Percentiles rank a stretch among this genome's conserved stretches.
phyloP scores from a whole-genome alignment of 2,329 filamentous ascomycete genomes.

The Fusarium illudens region DNA sequence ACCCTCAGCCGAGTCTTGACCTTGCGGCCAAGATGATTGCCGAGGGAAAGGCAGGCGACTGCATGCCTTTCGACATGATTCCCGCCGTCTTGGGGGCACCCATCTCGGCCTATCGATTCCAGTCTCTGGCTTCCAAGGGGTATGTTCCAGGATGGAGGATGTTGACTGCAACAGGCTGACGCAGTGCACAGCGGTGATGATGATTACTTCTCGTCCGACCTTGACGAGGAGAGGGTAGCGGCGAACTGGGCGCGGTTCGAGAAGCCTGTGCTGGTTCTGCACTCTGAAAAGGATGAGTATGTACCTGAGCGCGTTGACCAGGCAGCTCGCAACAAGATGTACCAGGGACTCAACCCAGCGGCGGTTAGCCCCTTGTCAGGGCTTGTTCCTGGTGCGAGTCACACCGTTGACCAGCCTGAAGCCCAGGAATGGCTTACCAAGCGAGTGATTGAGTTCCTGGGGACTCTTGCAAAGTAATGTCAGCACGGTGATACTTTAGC shows the following conservation, averaged over 20 bases:
- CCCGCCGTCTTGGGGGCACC: slow-evolving; percentile 54
- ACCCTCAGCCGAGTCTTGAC: slow-evolving; percentile 56
- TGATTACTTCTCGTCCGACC: slow-evolving; percentile 86
- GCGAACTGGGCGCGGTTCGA: slow-evolving; percentile 72
- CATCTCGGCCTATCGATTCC: slow-evolving; percentile 62
- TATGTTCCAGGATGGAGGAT: slow-evolving; percentile 45
- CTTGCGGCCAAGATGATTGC: slow-evolving; percentile 64
- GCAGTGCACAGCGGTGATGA: slow-evolving; percentile 69
- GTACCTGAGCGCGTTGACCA: slow-evolving; percentile 68
- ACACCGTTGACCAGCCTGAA: slow-evolving; percentile 57
- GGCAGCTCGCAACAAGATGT: slow-evolving; percentile 63
- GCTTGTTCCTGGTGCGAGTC: slow-evolving; percentile 61
- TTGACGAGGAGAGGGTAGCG: slow-evolving; percentile 64
- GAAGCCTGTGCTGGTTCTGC: slow-evolving; percentile 69
- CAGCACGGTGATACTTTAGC: background rate
- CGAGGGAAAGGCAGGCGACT: slow-evolving; percentile 61
- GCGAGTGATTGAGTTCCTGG: slow-evolving; percentile 58
- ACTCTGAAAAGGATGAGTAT: slow-evolving; percentile 72
- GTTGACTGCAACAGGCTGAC: slow-evolving; percentile 8
- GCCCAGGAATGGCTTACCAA: slow-evolving; percentile 60
- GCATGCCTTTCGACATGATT: slow-evolving; percentile 60
- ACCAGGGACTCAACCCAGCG: slow-evolving; percentile 57
- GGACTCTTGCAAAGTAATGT: slow-evolving; percentile 30
- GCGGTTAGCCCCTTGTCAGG: slow-evolving; percentile 60
- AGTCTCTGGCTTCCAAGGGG: slow-evolving; percentile 60